phyloP scores from a whole-genome alignment of 116 monocot species.

The Posidonia oceanica region DNA sequence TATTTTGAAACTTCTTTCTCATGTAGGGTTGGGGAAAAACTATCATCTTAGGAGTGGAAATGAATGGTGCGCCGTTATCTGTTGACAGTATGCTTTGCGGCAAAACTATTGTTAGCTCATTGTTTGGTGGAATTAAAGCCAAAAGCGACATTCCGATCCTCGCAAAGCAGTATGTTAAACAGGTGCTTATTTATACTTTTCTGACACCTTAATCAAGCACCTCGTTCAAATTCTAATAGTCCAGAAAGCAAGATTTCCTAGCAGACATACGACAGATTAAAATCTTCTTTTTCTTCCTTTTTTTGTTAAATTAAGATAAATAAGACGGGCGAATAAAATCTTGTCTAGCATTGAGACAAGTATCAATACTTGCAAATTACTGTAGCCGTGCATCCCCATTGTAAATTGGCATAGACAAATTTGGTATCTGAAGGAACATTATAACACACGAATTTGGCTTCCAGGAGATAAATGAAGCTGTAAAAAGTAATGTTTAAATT shows the following conservation, averaged over 20 bases:
- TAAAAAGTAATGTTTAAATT: too few species aligned
- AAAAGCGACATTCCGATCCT: conserved; percentile 51
- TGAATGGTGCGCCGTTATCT: conserved; percentile 23
- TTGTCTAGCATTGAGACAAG: too few species aligned
- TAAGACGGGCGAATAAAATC: too few species aligned
- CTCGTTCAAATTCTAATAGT: too few species aligned
- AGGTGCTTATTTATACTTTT: conserved; percentile 13
- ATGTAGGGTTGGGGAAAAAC: conserved; percentile 67
- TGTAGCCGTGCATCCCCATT: too few species aligned
- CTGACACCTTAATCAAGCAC: too few species aligned
- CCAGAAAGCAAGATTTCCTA: too few species aligned
- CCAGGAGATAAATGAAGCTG: conserved; percentile 75
- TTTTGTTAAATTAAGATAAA: too few species aligned
- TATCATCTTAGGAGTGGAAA: conserved; percentile 53
- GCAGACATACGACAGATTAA: too few species aligned
- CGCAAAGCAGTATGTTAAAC: conserved; percentile 20
- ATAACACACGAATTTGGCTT: conserved; percentile 78
- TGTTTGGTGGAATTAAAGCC: conserved; percentile 51
- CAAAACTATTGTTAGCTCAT: conserved; percentile 27
- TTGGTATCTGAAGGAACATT: conserved; percentile 2
- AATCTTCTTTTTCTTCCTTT: too few species aligned
- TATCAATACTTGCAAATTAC: too few species aligned
- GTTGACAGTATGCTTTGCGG: conserved; percentile 21
- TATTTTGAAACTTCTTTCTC: background rate
- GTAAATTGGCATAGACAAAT: too few species aligned